Base-by-base conservation (phyloP, 2,329 filamentous ascomycete genomes). In the Sarocladium strictum region DNA sequence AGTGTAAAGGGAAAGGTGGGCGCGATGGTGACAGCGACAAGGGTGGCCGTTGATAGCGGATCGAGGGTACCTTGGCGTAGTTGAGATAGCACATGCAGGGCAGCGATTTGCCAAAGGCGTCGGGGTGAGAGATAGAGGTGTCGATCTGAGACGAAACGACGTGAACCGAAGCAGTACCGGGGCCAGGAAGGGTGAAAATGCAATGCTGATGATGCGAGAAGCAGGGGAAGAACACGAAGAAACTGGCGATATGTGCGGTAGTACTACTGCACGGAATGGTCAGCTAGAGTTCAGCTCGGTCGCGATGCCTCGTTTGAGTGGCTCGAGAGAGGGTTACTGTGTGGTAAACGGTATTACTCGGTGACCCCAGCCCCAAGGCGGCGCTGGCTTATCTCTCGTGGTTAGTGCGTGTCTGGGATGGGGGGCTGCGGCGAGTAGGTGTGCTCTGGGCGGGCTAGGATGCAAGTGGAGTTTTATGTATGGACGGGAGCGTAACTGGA, bases 311-410 rank as follows among this genome's bases (percentile, higher is more conserved):
- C 43, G 24, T 47, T 24, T 47, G 43, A 47, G 43, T 47, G 43
- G 43, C 43, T 47, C 43, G 3, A 27, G 23, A 51, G 33, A 5
- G 17, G 47, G 15, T 51, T 51, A 51, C 47, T n/a, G 47, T 51
- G 47, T 35, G 27, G 47, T 51, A 51, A 51, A 51, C 27, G 43
- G 47, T 51, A 51, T 51, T 51, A 51, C 47, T 51, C 47, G 47
- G 47, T 51, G 47, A 51, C 47, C 47, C 47, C 47, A 51, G 47
- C 29, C 29, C 47, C 47, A 51, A 51, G 47, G n/a, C 47, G 47
- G 19, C 47, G n/a, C 27, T 51, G 47, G 27, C 47, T 51, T 51
- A 51, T 51, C 47, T 51, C 27, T 51, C 15, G 47, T 21, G 47
- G 27, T 51, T 51, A 51, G 47, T 51, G 47, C 47, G 35, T 32